A percentile compares a stretch with the other conserved stretches of the same genome.
phyloP scores from a whole-genome alignment of 495 filamentous ascomycete genomes.

The Thermochaetoides thermophila region DNA sequence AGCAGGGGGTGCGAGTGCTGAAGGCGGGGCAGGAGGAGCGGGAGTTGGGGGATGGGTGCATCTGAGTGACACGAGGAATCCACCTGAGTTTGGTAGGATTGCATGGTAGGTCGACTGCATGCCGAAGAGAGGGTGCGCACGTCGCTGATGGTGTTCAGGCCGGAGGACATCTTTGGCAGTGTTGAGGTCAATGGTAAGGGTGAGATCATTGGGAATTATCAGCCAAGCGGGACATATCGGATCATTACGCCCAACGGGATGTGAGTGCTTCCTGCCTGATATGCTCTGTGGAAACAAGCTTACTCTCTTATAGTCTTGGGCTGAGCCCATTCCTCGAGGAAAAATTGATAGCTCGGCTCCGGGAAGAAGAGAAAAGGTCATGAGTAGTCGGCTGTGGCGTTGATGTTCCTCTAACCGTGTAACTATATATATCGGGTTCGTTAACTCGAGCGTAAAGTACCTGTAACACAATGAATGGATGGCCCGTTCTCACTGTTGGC shows the following conservation, averaged over 20 bases:
- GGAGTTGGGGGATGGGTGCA: slow-evolving; percentile 83
- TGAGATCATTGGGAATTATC: slow-evolving; percentile 51
- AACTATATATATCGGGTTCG: no score
- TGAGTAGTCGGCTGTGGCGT: no score
- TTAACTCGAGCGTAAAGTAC: no score
- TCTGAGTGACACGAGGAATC: slow-evolving; percentile 65
- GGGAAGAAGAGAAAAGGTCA: slow-evolving; percentile 12
- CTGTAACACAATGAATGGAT: no score
- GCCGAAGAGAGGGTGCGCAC: not conserved
- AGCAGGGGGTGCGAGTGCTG: slow-evolving; percentile 61
- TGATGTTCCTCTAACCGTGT: no score
- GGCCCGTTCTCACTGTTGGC: no score
- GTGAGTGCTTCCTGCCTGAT: slow-evolving; percentile 22
- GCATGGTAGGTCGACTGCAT: slow-evolving; percentile 38
- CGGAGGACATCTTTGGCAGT: slow-evolving; percentile 90
- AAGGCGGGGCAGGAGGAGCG: slow-evolving; percentile 71
- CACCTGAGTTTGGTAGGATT: slow-evolving; percentile 82
- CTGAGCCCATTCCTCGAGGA: slow-evolving; percentile 15
- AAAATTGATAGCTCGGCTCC: slow-evolving; percentile 13
- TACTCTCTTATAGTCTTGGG: slow-evolving; percentile 7
- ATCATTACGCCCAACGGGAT: slow-evolving; percentile 55
- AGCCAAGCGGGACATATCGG: slow-evolving; percentile 53
- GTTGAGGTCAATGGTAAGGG: slow-evolving; percentile 69
- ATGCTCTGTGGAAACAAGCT: no score
- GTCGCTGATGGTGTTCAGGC: slow-evolving; percentile 12